Percentiles rank a stretch among this genome's conserved stretches.
phyloP scores from a whole-genome alignment of 768 basidiomycete genomes.

The Russula sp. region DNA sequence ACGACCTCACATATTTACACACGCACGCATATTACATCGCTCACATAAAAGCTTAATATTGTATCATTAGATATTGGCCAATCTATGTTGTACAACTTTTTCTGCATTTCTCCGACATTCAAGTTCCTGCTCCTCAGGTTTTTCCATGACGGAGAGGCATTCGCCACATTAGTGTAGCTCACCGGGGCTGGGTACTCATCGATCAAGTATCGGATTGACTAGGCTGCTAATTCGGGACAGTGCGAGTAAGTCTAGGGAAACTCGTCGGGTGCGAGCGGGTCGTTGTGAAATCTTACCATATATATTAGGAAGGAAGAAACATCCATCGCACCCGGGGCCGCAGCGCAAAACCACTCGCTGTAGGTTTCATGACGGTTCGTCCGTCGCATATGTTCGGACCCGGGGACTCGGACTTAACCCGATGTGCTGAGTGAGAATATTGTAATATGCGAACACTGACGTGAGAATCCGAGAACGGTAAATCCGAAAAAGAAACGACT shows the following conservation, averaged over 20 bases:
- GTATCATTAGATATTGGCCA: conserved; percentile 15
- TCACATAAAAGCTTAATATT: conserved; percentile 8
- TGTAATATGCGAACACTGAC: conserved; percentile 5
- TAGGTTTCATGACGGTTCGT: background rate
- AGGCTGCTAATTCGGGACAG: background rate
- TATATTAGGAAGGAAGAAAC: background rate
- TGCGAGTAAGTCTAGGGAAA: background rate
- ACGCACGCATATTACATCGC: background rate
- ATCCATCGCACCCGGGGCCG: no score
- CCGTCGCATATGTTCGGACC: background rate
- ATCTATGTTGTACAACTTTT: conserved; percentile 6
- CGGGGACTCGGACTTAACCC: conserved; percentile 1
- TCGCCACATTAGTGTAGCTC: background rate
- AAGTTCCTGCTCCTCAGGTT: background rate
- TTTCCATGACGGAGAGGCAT: background rate
- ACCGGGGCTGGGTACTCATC: background rate
- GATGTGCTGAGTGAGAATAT: conserved; percentile 6
- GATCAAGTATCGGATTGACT: background rate
- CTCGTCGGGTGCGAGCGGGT: background rate
- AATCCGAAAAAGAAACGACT: no score
- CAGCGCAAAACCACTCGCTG: background rate
- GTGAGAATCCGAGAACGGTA: background rate
- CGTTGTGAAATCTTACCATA: conserved; percentile 8
- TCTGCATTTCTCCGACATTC: background rate
- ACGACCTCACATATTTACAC: background rate